Evolutionary conservation across 768 basidiomycete genomes (phyloP).

Genomic region (Lactarius sp.): DNA sequence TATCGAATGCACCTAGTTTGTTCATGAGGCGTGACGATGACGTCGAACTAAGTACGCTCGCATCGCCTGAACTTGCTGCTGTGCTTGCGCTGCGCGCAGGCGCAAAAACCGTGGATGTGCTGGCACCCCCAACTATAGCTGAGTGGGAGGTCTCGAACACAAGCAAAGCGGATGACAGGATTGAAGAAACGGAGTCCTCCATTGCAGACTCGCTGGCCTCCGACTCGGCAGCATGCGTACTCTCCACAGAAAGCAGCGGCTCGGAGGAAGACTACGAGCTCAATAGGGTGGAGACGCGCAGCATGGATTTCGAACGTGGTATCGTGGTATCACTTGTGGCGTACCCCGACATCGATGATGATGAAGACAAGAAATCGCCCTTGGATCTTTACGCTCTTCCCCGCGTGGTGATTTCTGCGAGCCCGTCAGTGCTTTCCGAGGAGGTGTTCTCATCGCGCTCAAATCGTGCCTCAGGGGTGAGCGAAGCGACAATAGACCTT

Average conservation of each 20-base stretch:
- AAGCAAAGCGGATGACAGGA: background rate
- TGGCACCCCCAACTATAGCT: background rate
- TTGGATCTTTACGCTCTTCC: slow-evolving; percentile 11
- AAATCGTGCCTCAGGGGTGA: slow-evolving; percentile 8
- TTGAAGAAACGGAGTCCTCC: background rate
- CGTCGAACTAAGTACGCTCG: background rate
- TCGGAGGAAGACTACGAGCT: slow-evolving; percentile 17
- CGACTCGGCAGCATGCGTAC: slow-evolving; percentile 2
- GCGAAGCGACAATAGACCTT: slow-evolving; percentile 19
- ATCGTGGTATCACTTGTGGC: slow-evolving; percentile 10
- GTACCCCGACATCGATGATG: background rate
- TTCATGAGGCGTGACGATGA: background rate
- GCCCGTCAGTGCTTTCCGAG: slow-evolving; percentile 11
- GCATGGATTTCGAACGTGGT: slow-evolving; percentile 14
- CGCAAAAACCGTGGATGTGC: background rate
- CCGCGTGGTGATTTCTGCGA: slow-evolving; percentile 19
- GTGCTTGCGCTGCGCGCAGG: slow-evolving; percentile 5
- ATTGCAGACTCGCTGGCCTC: slow-evolving; percentile 7
- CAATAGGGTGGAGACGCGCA: slow-evolving; percentile 3
- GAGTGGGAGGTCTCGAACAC: background rate
- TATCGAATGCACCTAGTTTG: slow-evolving; percentile 5
- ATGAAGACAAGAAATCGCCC: slow-evolving; percentile 9
- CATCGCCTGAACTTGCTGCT: slow-evolving; percentile 14
- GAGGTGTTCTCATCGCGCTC: slow-evolving; percentile 2
- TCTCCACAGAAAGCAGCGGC: slow-evolving; percentile 9